These are phyloP conservation scores for Fraxinus floribunda DNA, from an alignment of 305 asterid species.

Conservation along the genomic window DNA sequence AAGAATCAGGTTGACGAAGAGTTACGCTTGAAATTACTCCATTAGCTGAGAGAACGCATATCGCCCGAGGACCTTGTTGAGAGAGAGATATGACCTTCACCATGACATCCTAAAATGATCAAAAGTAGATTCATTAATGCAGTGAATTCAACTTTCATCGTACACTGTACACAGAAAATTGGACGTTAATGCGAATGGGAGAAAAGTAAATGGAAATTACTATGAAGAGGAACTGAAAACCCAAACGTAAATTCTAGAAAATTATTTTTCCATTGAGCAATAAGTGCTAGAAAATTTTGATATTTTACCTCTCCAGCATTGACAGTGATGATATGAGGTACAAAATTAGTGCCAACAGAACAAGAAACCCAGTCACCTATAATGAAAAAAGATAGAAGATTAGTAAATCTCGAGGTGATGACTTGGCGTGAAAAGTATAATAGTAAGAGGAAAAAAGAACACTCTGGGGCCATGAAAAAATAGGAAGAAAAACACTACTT, in stretches of 20 bases:
- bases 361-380: slow-evolving; percentile 77
- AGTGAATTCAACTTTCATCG: not conserved
- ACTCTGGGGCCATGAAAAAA: not conserved
- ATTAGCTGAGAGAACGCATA: slow-evolving; percentile 58
- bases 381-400: slow-evolving; percentile 1
- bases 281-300: not conserved
- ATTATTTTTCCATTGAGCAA: not conserved
- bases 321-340: slow-evolving; percentile 77
- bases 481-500: not conserved
- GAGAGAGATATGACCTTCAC: slow-evolving; percentile 84
- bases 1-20: slow-evolving; percentile 51
- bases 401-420: slow-evolving; percentile 1
- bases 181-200: not conserved
- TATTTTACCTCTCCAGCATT: slow-evolving; percentile 83
- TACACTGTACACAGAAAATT: not conserved
- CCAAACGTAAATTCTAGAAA: not conserved
- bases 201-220: not conserved
- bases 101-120: slow-evolving; percentile 63
- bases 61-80: slow-evolving; percentile 92
- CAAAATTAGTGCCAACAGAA: slow-evolving; percentile 74
- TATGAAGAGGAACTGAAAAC: not conserved
- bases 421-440: not conserved
- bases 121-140: slow-evolving; percentile 8
- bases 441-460: not conserved
- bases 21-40: slow-evolving; percentile 55